These are phyloP conservation scores for Haematococcus lacustris DNA, from an alignment of 139 green algal genomes.

Conservation along the genomic window DNA sequence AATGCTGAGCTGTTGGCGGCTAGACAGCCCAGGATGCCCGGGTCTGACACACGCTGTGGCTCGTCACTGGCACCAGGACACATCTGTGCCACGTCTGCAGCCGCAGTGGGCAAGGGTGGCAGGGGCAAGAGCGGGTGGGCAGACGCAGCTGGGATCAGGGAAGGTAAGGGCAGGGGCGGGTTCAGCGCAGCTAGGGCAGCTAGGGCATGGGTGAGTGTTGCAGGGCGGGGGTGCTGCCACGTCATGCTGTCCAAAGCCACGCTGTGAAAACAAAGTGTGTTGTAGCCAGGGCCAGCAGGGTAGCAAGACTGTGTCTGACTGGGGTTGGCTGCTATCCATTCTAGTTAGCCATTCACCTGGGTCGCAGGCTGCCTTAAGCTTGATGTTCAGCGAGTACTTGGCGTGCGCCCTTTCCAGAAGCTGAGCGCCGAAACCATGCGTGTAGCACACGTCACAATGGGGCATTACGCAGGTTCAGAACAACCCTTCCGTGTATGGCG, in stretches of 20 bases:
- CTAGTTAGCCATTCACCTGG: slow-evolving; percentile 6
- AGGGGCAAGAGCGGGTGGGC: background rate
- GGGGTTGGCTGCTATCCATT: background rate
- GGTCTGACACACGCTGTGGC: background rate
- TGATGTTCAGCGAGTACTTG: slow-evolving; percentile 31
- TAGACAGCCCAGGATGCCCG: slow-evolving; percentile 18
- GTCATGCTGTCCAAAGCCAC: too few species aligned
- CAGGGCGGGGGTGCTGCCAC: too few species aligned
- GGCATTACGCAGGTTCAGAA: too few species aligned
- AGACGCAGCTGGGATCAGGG: too few species aligned
- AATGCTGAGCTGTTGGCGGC: slow-evolving; percentile 5
- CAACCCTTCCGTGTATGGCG: too few species aligned
- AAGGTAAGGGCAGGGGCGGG: too few species aligned
- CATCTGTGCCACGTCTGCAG: slow-evolving; percentile 13
- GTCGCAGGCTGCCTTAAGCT: slow-evolving; percentile 15
- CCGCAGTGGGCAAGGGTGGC: background rate
- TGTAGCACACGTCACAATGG: too few species aligned
- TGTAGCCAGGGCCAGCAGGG: too few species aligned
- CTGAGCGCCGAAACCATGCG: background rate
- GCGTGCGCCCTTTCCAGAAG: slow-evolving; percentile 10
- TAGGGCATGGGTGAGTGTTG: too few species aligned
- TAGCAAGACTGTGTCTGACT: too few species aligned
- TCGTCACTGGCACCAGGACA: slow-evolving; percentile 15
- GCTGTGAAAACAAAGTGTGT: too few species aligned
- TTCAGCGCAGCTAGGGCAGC: too few species aligned